Base-by-base conservation (phyloP, 345 rosid species). In the Citrus reticulata region DNA sequence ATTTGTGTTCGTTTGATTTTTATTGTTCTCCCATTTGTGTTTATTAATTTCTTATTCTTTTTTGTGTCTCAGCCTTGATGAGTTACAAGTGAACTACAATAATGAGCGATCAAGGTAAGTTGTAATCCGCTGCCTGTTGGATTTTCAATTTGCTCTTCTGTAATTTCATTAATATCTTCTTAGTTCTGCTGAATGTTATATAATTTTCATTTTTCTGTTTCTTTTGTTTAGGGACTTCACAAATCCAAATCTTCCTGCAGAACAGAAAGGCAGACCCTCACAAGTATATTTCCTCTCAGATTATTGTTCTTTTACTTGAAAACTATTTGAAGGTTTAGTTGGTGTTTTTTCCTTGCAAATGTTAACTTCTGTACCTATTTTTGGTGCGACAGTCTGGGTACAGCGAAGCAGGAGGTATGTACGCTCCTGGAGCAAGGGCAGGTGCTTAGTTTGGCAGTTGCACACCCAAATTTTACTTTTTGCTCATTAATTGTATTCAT, bases 51-150 rank as follows among this genome's bases (percentile, higher is more conserved):
- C 30, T 3, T 72, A 57, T 61, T 77, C 30, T 20, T 76, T 86
- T 80, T 37, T 75, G 73, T 63, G 29, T 70, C 80, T 32, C 83
- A 93, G 98, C 91, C 95, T 96, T 83, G 98, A 96, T 70, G 99
- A 96, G 84, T 81, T 96, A 86, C 99, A 96, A 91, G 99, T 94
- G 75, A 92, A 93, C 91, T 94, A 91, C 90, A 96, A 96, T 82
- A 94, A 94, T 77, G 99, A 96, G 72, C 91, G 98, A 46, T 96
- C 99, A 46, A 92, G 99, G 99, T 93, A 73, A 54, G 81, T 77
- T 69, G 54, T 46, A 11, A 4, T 46, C 51, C 13, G 25, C 62
- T 11, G 16, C 83, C 74, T 35, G 30, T 55, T 72, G 66, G 62
- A 25, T 69, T 83, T 78, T 54, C 49, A 29, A 37, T 70, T 49